Evolutionary conservation across 2,329 filamentous ascomycete genomes (phyloP).

Genomic region (Fusarium sp.): DNA sequence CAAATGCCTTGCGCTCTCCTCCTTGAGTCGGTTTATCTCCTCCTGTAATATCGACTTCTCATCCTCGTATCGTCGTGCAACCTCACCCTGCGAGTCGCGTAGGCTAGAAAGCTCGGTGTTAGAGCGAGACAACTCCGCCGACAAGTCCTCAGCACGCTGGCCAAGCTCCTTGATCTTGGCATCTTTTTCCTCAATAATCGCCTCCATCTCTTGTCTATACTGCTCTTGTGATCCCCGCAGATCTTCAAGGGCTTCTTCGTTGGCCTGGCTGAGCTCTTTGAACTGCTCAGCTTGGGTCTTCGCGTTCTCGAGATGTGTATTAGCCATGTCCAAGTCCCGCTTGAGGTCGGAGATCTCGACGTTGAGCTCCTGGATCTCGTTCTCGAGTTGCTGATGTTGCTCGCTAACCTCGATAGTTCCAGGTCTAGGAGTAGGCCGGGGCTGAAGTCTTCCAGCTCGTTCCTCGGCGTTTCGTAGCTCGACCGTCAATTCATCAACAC

Average conservation of each 20-base stretch:
- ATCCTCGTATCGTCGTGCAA: constrained; percentile 77
- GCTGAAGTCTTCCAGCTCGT: constrained; percentile 82
- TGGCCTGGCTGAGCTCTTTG: constrained; percentile 85
- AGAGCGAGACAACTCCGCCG: constrained; percentile 81
- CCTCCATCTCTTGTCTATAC: constrained; percentile 88
- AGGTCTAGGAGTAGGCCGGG: constrained; percentile 76
- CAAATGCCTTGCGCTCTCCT: constrained; percentile 83
- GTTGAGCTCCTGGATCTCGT: constrained; percentile 82
- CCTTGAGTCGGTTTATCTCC: constrained; percentile 84
- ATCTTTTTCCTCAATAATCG: constrained; percentile 80
- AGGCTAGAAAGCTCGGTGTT: constrained; percentile 86
- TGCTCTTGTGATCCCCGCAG: constrained; percentile 85
- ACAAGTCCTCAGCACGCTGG: constrained; percentile 85
- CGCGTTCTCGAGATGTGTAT: constrained; percentile 82
- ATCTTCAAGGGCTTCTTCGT: constrained; percentile 87
- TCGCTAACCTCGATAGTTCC: constrained; percentile 58
- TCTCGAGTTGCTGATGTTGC: constrained; percentile 64
- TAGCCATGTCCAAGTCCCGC: constrained; percentile 85
- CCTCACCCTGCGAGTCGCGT: constrained; percentile 83
- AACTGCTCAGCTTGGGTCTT: constrained; percentile 88
- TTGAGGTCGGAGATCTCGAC: constrained; percentile 88
- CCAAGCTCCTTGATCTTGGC: constrained; percentile 83
- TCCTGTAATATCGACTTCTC: constrained; percentile 84
- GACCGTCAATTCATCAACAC: constrained; percentile 89
- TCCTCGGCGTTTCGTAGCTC: constrained; percentile 92